Conservation (phyloP, 768 basidiomycete genomes). For the Brasilioporus rufonigricans region DNA sequence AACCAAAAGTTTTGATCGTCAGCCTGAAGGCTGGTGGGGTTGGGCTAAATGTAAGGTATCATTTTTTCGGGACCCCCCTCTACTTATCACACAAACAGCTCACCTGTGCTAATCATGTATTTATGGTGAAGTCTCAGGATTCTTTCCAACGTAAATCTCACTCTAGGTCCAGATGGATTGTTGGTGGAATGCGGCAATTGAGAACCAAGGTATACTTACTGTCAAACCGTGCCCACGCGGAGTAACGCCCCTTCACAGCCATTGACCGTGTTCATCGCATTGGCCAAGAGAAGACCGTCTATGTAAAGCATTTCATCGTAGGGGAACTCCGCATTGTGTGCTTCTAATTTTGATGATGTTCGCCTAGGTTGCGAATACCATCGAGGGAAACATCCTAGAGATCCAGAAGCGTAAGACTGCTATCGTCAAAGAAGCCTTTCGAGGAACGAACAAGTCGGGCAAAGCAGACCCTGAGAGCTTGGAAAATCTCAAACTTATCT, state of each 20-base stretch:
- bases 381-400: constrained; percentile 74
- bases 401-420: constrained; percentile 88
- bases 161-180: constrained; percentile 70
- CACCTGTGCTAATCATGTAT: constrained; percentile 81
- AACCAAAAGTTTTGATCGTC: constrained; percentile 73
- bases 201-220: constrained; percentile 62
- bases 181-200: constrained; percentile 87
- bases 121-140: constrained; percentile 58
- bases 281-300: constrained; percentile 78
- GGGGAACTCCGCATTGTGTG: constrained; percentile 18
- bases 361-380: constrained; percentile 63
- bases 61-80: background rate
- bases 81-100: constrained; percentile 39
- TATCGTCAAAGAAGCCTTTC: constrained; percentile 82
- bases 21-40: constrained; percentile 92
- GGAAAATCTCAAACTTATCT: constrained; percentile 63
- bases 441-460: constrained; percentile 45
- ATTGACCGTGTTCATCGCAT: constrained; percentile 86
- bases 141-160: background rate
- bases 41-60: constrained; percentile 68
- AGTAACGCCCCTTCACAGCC: constrained; percentile 41
- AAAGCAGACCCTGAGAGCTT: constrained; percentile 67
- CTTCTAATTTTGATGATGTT: background rate
- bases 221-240: background rate
- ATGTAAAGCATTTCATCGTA: constrained; percentile 84